Base-by-base conservation (phyloP, 2,329 filamentous ascomycete genomes). In the Pseudonectria buxi region DNA sequence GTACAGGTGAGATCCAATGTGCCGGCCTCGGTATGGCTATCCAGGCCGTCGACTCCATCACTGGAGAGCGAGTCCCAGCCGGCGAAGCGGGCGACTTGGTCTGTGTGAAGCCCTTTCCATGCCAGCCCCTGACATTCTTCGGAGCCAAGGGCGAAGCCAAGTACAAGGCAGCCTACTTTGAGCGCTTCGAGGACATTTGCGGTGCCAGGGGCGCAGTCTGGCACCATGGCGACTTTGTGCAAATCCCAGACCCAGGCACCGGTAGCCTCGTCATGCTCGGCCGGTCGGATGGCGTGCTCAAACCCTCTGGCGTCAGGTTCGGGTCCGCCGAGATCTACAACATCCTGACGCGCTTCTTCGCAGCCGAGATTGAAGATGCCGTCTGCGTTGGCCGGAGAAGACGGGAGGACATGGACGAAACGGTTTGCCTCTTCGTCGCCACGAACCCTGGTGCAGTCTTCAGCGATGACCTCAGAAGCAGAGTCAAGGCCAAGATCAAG, bases 261-360 rank as follows among this genome's bases (percentile, higher is more conserved):
- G 81, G 86, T 10, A 86, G 88, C 0, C 65, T 96, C 9, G 72
- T 87, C 46, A 96, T 96, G 90, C 74, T 96, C 0, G 90, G 92
- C 3, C 76, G 90, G 16, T 92, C 84, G 33, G 90, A 98, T 51
- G 92, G 92, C 4, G 86, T 96, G 6, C 66, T 98, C 11, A 98
- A 98, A 57, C 92, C 92, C 0, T 78, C 83, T 0, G 92, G 92
- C 3, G 87, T 98, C 13, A 72, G 90, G 1, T 96, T 98, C 55
- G 90, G 90, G 4, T 88, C 81, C 24, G 88, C 90, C 1, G 92
- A 98, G 67, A 95, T 98, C 14, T 96, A 96, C 63, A 95, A 95
- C 56, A 72, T 95, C n/a, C 66, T 96, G 18, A 76, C 92, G 2
- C 79, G 85, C 46, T 83, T 88, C 61, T 95, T 95, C 51, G 74